A percentile compares a stretch with the other conserved stretches of the same genome.
These are phyloP conservation scores for Parsonsia alboflavescens DNA, from an alignment of 257 asterid genomes.

Conservation along the genomic window DNA sequence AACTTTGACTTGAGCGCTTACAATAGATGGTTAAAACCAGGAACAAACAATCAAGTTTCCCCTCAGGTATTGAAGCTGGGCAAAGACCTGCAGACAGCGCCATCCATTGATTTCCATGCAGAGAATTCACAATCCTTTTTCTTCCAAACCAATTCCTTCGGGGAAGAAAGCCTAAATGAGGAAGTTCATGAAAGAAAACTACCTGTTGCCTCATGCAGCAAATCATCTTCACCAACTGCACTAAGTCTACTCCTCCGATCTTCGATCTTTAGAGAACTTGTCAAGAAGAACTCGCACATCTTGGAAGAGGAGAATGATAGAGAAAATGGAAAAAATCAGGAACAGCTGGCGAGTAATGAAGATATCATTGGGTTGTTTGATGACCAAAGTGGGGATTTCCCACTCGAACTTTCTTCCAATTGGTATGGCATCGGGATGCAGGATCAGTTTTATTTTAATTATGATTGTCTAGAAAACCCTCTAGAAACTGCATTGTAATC, in stretches of 20 bases:
- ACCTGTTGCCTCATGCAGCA: conserved; percentile 31
- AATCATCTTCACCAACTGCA: conserved; percentile 51
- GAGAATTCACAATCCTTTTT: conserved; percentile 28
- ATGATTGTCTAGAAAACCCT: conserved; percentile 20
- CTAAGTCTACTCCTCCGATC: conserved; percentile 53
- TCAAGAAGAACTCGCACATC: conserved; percentile 39
- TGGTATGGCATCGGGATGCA: conserved; percentile 26
- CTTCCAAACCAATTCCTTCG: conserved; percentile 29
- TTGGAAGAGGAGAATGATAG: conserved; percentile 35
- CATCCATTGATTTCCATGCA: conserved; percentile 18
- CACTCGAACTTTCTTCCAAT: conserved; percentile 30
- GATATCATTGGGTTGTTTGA: conserved; percentile 30
- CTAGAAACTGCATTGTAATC: conserved; percentile 22
- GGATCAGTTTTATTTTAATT: conserved; percentile 27
- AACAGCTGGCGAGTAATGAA: conserved; percentile 14
- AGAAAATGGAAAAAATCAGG: conserved; percentile 10
- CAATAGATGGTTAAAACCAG: conserved; percentile 29
- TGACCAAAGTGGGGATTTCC: conserved; percentile 27
- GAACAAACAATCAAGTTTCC: conserved; percentile 14
- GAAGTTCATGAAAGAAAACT: conserved; percentile 25
- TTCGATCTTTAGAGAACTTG: conserved; percentile 50
- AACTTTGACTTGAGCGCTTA: conserved; percentile 38
- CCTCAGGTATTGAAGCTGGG: conserved; percentile 26
- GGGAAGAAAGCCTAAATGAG: conserved; percentile 24
- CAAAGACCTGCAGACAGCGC: conserved; percentile 17